Base-by-base conservation (phyloP, 495 filamentous ascomycete genomes). In the Xylaria cubensis region DNA sequence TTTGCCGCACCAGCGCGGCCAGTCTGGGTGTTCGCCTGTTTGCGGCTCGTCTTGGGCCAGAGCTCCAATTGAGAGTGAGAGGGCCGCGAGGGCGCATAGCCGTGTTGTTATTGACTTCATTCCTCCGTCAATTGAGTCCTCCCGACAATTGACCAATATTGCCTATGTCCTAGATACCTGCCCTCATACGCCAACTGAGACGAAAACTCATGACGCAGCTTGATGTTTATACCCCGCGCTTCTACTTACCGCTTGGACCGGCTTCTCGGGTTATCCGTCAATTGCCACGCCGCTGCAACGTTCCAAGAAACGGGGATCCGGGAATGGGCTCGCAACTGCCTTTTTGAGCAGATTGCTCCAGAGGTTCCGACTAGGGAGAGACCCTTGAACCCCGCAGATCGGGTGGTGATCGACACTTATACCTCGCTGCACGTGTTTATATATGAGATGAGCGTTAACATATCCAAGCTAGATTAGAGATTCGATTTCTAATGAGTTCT, bases 1-100 rank as follows among this genome's bases (percentile, higher is more conserved):
- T 72, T 89, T 90, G 6, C 88, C 88, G 72, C 88, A 90, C 88
- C 88, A 90, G 42, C 84, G 77, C 24, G 83, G 83, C 83, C 83
- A 84, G 36, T 84, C 84, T 8, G 80, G 72, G 67, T 86, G 78
- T 15, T 82, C 72, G 0, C 84, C 83, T 0, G 83, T 85, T 0
- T 84, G 82, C 0, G 83, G 83, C 46, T 81, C 74, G 12, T 75
- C 74, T 42, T 77, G 76, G 8, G 77, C 75, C 26, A 19, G 21
- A 24, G 6, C 17, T 19, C 61, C 44, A 6, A 66, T 36, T 8
- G 56, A 34, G 1, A 59, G 55, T 2, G 55, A 19, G 2, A 59
- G 56, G 19, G n/a, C n/a, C n/a, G n/a, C n/a, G n/a, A n/a, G n/a
- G n/a, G n/a, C n/a, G n/a, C n/a, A n/a, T n/a, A n/a, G n/a, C n/a